These are phyloP conservation scores for Ophiostoma montium DNA, from an alignment of 2,329 filamentous ascomycete species.

Conservation along the genomic window DNA sequence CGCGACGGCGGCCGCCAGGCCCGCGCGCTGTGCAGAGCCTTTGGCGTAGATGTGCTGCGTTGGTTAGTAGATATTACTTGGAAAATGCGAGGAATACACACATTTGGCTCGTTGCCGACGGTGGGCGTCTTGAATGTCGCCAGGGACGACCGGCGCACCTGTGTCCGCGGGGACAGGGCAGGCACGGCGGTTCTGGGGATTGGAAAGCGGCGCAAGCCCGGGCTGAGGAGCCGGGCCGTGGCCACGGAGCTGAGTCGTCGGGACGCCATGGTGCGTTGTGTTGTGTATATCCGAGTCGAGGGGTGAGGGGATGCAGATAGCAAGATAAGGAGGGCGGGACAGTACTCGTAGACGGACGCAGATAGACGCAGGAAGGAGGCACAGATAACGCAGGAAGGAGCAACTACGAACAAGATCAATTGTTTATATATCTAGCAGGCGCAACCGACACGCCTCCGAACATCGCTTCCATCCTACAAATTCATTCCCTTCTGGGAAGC, in stretches of 20 bases:
- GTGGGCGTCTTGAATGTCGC: conserved; percentile 80
- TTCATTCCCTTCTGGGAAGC: background rate
- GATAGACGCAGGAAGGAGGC: too few species aligned
- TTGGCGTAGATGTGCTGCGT: conserved; percentile 68
- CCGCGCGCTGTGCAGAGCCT: conserved; percentile 64
- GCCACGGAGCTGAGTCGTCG: conserved; percentile 8
- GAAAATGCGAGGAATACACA: conserved; percentile 31
- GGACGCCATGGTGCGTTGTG: conserved; percentile 9
- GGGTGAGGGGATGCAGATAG: too few species aligned
- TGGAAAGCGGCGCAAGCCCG: conserved; percentile 4
- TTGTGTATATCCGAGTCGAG: background rate
- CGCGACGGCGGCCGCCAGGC: conserved; percentile 60
- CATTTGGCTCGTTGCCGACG: conserved; percentile 90
- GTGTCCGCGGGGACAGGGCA: conserved; percentile 1
- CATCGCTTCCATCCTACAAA: background rate
- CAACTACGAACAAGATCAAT: background rate
- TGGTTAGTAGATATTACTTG: background rate
- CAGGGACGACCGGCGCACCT: conserved; percentile 39
- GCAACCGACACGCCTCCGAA: background rate
- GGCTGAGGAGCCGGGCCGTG: conserved; percentile 7
- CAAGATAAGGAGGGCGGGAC: too few species aligned
- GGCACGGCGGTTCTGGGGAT: background rate
- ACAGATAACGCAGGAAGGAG: too few species aligned
- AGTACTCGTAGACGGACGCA: too few species aligned
- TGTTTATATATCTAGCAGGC: background rate